A percentile compares a stretch with the other conserved stretches of the same genome.
These are phyloP conservation scores for Populus alba DNA, from an alignment of 345 rosid species.

Conservation along the genomic window DNA sequence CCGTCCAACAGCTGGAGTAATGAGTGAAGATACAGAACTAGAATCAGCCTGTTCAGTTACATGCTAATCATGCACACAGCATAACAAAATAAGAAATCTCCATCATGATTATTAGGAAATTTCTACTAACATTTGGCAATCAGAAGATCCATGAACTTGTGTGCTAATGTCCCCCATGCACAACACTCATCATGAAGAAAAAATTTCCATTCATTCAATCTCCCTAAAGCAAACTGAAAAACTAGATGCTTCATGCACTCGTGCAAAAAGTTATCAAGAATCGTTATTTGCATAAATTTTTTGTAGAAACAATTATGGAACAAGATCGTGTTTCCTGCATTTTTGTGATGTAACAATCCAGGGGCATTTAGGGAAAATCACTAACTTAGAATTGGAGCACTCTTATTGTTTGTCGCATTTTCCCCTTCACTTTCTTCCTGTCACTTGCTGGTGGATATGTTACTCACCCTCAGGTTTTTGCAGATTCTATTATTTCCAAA, in stretches of 20 bases:
- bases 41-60: neutral
- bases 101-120: neutral
- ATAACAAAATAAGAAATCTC: neutral
- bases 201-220: neutral
- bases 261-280: neutral
- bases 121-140: neutral
- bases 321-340: neutral
- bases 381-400: neutral
- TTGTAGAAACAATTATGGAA: neutral
- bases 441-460: neutral
- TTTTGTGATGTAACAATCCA: neutral
- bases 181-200: neutral
- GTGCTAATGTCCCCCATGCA: neutral
- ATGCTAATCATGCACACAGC: neutral
- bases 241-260: neutral
- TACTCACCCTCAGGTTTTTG: neutral
- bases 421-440: neutral
- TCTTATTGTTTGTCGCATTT: neutral
- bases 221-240: neutral
- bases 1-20: neutral
- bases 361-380: neutral
- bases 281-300: neutral
- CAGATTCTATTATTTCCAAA: neutral
- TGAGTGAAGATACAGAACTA: neutral
- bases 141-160: neutral